Conservation (phyloP, 306 rosid species). For the Ammopiptanthus mongolicus region DNA sequence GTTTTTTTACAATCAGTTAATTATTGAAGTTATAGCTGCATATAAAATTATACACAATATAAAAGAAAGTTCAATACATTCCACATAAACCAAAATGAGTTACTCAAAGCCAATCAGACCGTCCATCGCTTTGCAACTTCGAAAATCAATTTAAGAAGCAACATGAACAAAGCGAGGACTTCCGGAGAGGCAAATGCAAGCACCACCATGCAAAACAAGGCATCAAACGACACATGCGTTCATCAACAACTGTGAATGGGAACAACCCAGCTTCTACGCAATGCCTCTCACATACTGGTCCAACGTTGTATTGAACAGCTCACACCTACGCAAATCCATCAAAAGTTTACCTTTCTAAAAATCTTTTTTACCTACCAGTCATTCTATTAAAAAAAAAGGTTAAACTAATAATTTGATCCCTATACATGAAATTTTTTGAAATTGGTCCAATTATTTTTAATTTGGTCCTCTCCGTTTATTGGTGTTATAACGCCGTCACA, state of each 20-base stretch:
- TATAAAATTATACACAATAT: too few relatives aligned
- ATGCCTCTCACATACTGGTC: slow-evolving; percentile 90
- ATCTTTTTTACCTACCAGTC: not conserved
- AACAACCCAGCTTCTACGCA: slow-evolving; percentile 43
- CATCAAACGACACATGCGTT: not conserved
- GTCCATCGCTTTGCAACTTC: not conserved
- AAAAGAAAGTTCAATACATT: not conserved
- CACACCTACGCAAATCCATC: slow-evolving; percentile 50
- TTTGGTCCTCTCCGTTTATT: too few relatives aligned
- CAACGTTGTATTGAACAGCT: slow-evolving; percentile 81
- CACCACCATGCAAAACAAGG: not conserved
- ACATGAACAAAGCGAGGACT: not conserved
- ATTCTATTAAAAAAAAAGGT: not conserved
- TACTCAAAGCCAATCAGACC: not conserved
- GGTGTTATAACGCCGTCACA: too few relatives aligned
- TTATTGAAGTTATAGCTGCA: too few relatives aligned
- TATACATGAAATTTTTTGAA: too few relatives aligned
- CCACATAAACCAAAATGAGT: not conserved
- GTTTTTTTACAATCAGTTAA: too few relatives aligned
- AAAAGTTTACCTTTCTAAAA: not conserved
- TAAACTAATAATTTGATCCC: too few relatives aligned
- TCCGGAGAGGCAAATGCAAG: not conserved
- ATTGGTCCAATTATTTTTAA: too few relatives aligned
- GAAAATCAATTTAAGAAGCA: not conserved
- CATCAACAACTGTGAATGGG: not conserved